phyloP scores from a whole-genome alignment of 202 grass and related monocot species.

The Alloteropsis angusta region DNA sequence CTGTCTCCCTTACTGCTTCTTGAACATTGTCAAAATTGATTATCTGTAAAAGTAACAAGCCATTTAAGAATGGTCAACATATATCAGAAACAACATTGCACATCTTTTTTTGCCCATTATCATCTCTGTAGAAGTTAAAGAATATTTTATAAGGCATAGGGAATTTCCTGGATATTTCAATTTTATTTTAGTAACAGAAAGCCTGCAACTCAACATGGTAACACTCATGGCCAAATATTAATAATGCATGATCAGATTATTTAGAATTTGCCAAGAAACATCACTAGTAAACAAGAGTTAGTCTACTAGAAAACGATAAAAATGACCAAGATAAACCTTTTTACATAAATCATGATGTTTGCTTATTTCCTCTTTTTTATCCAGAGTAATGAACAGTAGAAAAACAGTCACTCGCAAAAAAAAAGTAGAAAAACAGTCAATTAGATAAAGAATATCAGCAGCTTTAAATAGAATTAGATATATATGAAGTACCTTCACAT shows the following conservation, averaged over 20 bases:
- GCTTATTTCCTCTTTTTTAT: background rate
- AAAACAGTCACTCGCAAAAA: background rate
- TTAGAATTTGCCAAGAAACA: background rate
- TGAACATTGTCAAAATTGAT: constrained; percentile 67
- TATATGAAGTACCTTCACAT: constrained; percentile 62
- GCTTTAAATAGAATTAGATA: constrained; percentile 1
- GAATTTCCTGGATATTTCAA: background rate
- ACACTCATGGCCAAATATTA: background rate
- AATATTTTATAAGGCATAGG: background rate
- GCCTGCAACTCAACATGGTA: background rate
- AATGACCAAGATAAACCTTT: background rate
- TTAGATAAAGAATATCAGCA: background rate
- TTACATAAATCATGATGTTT: background rate
- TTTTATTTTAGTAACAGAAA: background rate
- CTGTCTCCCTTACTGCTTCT: constrained; percentile 86
- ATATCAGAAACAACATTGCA: background rate
- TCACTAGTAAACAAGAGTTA: background rate
- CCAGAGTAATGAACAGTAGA: background rate
- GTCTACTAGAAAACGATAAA: background rate
- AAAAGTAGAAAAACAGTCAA: background rate
- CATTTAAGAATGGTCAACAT: background rate
- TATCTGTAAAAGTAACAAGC: constrained; percentile 49
- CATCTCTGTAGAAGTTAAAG: background rate
- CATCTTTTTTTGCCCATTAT: background rate
- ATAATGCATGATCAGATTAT: background rate